Conservation (phyloP, 2,329 filamentous ascomycete genomes). For the Dendryphion nanum region DNA sequence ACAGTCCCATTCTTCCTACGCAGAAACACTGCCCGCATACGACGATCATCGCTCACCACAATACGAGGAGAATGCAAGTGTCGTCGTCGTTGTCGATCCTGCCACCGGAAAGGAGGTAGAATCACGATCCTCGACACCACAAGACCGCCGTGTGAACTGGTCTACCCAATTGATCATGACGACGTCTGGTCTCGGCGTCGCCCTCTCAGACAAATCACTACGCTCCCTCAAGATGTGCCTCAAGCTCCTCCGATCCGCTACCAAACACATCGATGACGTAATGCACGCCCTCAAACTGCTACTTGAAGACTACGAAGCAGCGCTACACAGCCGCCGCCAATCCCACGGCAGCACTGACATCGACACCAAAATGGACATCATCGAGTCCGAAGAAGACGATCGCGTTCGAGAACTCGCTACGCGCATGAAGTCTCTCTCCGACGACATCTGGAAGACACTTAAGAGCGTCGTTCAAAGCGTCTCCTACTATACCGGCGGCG, state of each 20-base stretch:
- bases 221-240: constrained; percentile 83
- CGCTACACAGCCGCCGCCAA: constrained; percentile 31
- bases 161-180: constrained; percentile 83
- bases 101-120: constrained; percentile 24
- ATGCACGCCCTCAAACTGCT: constrained; percentile 72
- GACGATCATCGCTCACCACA: constrained; percentile 74
- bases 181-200: constrained; percentile 85
- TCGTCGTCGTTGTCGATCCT: constrained; percentile 21
- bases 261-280: constrained; percentile 73
- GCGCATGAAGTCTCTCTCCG: constrained; percentile 64
- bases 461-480: constrained; percentile 82
- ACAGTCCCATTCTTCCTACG: constrained; percentile 63
- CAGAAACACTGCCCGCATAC: constrained; percentile 79
- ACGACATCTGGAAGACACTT: constrained; percentile 54
- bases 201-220: constrained; percentile 86
- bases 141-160: constrained; percentile 57
- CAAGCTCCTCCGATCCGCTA: constrained; percentile 75
- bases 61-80: constrained; percentile 61
- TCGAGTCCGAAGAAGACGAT: constrained; percentile 27
- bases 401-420: constrained; percentile 66
- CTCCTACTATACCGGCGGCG: constrained; percentile 86
- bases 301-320: constrained; percentile 75
- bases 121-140: constrained; percentile 18
- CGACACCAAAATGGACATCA: constrained; percentile 1
- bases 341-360: constrained; percentile 16